Conservation (phyloP, 2,329 filamentous ascomycete species). For the Venturia aucupariae region DNA sequence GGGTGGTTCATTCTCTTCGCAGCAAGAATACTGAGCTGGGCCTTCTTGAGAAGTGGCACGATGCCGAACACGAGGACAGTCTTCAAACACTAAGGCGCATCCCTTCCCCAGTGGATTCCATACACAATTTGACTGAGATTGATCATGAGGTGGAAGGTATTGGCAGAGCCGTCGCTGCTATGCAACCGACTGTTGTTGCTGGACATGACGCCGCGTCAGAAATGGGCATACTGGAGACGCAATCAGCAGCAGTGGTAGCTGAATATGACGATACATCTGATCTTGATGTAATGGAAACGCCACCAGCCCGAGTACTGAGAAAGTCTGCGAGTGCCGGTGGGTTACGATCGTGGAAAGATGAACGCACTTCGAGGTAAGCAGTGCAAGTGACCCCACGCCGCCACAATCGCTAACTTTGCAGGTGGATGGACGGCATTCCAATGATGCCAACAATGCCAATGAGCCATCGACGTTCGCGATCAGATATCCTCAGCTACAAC, state of each 20-base stretch:
- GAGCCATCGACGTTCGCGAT: not conserved
- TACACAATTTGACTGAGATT: not conserved
- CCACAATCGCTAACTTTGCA: not conserved
- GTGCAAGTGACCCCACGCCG: not conserved
- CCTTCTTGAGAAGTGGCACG: not conserved
- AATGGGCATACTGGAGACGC: not conserved
- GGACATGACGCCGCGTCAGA: not conserved
- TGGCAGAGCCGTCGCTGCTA: not conserved
- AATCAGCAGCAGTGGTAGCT: not conserved
- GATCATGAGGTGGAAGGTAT: not conserved
- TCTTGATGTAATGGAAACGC: not conserved
- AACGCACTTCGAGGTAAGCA: not conserved
- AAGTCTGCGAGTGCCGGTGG: not conserved
- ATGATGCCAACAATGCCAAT: not conserved
- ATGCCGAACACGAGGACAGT: not conserved
- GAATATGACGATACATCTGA: not conserved
- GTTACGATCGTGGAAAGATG: not conserved
- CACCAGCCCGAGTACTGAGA: not conserved
- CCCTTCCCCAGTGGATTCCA: not conserved
- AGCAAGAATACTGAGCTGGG: constrained; percentile 1
- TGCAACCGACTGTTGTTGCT: not conserved
- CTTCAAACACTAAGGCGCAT: not conserved
- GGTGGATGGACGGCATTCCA: not conserved
- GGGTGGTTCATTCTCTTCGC: not conserved
- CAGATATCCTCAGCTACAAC: not conserved